phyloP scores from a whole-genome alignment of 106 monocot genomes.

The Dioscorea zingiberensis region DNA sequence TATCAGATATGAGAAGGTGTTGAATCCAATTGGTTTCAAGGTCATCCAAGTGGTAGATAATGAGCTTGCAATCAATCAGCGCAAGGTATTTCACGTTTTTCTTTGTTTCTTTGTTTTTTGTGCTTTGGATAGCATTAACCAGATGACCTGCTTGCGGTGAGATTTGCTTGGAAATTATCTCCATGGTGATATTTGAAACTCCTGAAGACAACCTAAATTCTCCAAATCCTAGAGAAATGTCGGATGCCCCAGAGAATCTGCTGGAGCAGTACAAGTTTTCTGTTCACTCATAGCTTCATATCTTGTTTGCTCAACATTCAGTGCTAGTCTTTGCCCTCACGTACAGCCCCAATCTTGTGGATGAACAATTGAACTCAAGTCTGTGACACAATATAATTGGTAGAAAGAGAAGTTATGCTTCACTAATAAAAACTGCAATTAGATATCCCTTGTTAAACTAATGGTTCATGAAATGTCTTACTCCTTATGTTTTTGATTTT shows the following conservation, averaged over 20 bases:
- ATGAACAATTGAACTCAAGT: no score
- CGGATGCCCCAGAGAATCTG: no score
- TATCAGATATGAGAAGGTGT: slow-evolving; percentile 50
- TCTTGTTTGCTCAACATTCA: no score
- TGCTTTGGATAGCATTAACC: no score
- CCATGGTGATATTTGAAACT: background rate
- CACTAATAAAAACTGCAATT: no score
- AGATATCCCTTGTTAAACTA: background rate
- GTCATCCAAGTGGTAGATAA: slow-evolving; percentile 45
- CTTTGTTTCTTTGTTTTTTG: background rate
- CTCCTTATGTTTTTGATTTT: background rate
- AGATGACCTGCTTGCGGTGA: background rate
- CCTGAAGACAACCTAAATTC: background rate
- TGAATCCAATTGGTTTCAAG: slow-evolving; percentile 41
- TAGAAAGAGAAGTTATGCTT: no score
- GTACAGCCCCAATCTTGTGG: no score
- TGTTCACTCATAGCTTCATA: no score
- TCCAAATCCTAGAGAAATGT: background rate
- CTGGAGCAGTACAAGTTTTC: no score
- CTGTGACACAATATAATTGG: no score
- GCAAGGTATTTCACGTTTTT: slow-evolving; percentile 33
- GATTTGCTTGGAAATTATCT: background rate
- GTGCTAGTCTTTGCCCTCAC: no score
- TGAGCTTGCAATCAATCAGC: slow-evolving; percentile 50
- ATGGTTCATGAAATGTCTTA: background rate